A percentile compares a stretch with the other conserved stretches of the same genome.
Evolutionary conservation across 176 grass and related monocot genomes (phyloP).

Genomic region (Eragrostis curvula): DNA sequence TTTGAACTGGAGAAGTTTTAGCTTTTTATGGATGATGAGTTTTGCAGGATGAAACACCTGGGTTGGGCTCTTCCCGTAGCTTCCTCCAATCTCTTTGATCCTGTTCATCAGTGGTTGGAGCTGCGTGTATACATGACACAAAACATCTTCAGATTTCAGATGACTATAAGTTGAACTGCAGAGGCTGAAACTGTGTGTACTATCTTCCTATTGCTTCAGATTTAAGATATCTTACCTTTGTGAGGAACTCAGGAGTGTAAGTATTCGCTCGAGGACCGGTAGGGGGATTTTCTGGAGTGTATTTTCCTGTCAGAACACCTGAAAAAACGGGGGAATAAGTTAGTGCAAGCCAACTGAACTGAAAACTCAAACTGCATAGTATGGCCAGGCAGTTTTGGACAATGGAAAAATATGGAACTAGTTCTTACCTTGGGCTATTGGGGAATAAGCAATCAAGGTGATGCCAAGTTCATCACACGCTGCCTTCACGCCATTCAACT

Average conservation of each 20-base stretch:
- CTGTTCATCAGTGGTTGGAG: constrained; percentile 86
- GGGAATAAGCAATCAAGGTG: constrained; percentile 78
- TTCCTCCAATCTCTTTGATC: constrained; percentile 84
- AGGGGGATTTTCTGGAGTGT: constrained; percentile 72
- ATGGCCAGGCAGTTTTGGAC: too few relatives aligned
- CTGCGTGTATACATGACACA: constrained; percentile 29
- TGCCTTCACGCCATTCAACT: constrained; percentile 72
- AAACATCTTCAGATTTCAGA: constrained; percentile 21
- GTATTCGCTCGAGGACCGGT: constrained; percentile 63
- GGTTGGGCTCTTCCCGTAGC: constrained; percentile 74
- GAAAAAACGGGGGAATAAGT: background rate
- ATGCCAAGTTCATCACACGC: constrained; percentile 78
- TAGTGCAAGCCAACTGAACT: background rate
- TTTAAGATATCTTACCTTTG: constrained; percentile 46
- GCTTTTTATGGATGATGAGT: background rate
- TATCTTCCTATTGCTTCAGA: background rate
- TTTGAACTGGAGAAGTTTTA: background rate
- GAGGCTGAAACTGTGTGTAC: background rate
- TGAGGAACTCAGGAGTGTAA: constrained; percentile 72
- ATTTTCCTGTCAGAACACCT: constrained; percentile 79
- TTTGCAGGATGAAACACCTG: constrained; percentile 58
- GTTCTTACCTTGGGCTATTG: constrained; percentile 66
- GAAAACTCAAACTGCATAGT: too few relatives aligned
- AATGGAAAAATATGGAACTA: too few relatives aligned
- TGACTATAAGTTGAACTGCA: background rate